Evolutionary conservation across 495 filamentous ascomycete species (phyloP), one percentile per base, ranked within the genome.

Genomic region (Podospora pseudocomata): DNA sequence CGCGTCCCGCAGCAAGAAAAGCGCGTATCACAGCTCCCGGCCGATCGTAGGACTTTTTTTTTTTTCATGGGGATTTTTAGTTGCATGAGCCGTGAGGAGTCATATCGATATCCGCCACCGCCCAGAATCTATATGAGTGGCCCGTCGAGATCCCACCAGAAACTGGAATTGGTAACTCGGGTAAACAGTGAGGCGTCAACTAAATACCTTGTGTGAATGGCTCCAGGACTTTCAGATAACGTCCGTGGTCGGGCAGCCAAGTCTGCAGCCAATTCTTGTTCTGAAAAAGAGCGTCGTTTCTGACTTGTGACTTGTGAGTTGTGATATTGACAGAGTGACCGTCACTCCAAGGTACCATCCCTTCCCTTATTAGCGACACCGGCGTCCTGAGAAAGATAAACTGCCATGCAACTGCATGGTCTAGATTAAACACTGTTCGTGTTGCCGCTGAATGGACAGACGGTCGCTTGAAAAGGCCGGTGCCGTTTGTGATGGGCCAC

Each of bases 301-400:
- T 66, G 57, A 64, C 60, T 66, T 71, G 9, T 49, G 39, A 49
- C 39, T 72, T 80, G 27, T 71, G 71, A 78, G 67, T 73, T 78
- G 58, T 78, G 77, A 75, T 72, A 70, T 71, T 66, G 65, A 62
- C 53, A 69, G 54, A 73, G 66, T 67, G 65, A 65, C 68, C 68
- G 0, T 49, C 39, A 49, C 39, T 49, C 6, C 13, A 49, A 49
- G 39, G 39, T 49, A 49, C 39, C 39, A 49, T 72, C 63, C 23
- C 27, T 60, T 18, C 60, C 56, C 49, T 16, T 11, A 70, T n/a
- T 56, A 30, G 61, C 67, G 27, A 26, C 55, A 32, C 54, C 55
- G 65, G 55, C 63, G 63, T 65, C 63, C 69, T 23, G 59, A 60
- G 64, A 30, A 66, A 53, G 34, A 65, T 66, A 49, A 5, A 68